Conservation (phyloP, 768 basidiomycete genomes). For the Mycena indigotica region DNA sequence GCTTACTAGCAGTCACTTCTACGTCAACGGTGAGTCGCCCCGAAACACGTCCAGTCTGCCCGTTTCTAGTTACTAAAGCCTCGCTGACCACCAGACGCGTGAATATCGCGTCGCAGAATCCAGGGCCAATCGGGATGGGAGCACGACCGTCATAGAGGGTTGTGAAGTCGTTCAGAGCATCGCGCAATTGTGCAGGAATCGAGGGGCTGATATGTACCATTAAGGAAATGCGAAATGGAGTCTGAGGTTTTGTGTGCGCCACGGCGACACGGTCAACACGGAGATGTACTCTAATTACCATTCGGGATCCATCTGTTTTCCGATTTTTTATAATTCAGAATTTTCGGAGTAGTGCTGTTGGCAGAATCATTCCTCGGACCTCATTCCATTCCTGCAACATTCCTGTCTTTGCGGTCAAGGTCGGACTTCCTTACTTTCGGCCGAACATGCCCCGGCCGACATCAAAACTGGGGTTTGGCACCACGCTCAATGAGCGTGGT, state of each 20-base stretch:
- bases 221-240: not conserved
- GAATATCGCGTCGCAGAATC: slow-evolving; percentile 19
- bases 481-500: not conserved
- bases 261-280: not conserved
- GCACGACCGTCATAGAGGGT: not conserved
- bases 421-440: too few species aligned
- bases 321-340: too few species aligned
- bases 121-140: not conserved
- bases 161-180: not conserved
- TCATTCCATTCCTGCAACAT: too few species aligned
- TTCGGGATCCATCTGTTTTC: too few species aligned
- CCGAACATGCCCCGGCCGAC: not conserved
- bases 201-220: not conserved
- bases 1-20: not conserved
- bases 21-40: not conserved
- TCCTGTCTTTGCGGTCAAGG: too few species aligned
- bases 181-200: not conserved
- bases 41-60: slow-evolving; percentile 40
- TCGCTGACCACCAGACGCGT: slow-evolving; percentile 39
- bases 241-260: too few species aligned
- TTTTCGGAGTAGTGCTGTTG: too few species aligned
- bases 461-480: not conserved
- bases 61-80: slow-evolving; percentile 43
- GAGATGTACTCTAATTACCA: not conserved
- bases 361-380: too few species aligned